phyloP scores from a whole-genome alignment of 805 yeast genomes.

The Starmerella sp. region DNA sequence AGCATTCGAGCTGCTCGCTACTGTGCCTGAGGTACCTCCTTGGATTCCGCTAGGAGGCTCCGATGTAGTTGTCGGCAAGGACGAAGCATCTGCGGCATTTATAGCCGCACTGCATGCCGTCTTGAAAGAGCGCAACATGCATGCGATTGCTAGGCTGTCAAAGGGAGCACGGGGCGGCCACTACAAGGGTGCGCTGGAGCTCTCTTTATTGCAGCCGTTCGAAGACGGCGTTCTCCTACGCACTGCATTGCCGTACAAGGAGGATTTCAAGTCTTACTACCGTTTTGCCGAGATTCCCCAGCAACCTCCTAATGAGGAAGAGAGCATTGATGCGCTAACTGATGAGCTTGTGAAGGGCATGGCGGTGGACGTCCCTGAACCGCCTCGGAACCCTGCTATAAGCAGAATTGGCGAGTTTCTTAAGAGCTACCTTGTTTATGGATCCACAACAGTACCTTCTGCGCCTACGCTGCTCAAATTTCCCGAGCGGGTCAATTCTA shows the following conservation, averaged over 20 bases:
- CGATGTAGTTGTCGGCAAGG: constrained; percentile 8
- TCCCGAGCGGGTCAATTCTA: background rate
- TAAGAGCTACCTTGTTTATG: constrained; percentile 6
- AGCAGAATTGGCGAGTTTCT: constrained; percentile 4
- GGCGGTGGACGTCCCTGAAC: background rate
- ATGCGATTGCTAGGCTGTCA: constrained; percentile 20
- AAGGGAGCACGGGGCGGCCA: constrained; percentile 4
- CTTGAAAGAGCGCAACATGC: constrained; percentile 6
- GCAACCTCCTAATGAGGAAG: constrained; percentile 6
- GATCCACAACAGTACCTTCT: constrained; percentile 3
- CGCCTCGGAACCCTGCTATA: constrained; percentile 5
- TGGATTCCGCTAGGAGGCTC: constrained; percentile 14
- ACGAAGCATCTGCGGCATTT: background rate
- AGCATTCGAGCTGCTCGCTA: constrained; percentile 19
- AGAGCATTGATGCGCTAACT: constrained; percentile 10
- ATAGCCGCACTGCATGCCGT: constrained; percentile 13
- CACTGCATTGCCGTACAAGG: constrained; percentile 19
- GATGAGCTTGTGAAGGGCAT: constrained; percentile 15
- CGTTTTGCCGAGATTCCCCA: constrained; percentile 7
- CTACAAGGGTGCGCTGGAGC: constrained; percentile 13
- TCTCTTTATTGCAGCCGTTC: constrained; percentile 17
- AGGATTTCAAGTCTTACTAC: constrained; percentile 16
- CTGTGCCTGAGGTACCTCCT: constrained; percentile 16
- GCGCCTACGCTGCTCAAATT: background rate
- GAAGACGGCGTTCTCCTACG: constrained; percentile 8